Conservation (phyloP, 768 basidiomycete genomes). For the Pleurotus cornucopiae region DNA sequence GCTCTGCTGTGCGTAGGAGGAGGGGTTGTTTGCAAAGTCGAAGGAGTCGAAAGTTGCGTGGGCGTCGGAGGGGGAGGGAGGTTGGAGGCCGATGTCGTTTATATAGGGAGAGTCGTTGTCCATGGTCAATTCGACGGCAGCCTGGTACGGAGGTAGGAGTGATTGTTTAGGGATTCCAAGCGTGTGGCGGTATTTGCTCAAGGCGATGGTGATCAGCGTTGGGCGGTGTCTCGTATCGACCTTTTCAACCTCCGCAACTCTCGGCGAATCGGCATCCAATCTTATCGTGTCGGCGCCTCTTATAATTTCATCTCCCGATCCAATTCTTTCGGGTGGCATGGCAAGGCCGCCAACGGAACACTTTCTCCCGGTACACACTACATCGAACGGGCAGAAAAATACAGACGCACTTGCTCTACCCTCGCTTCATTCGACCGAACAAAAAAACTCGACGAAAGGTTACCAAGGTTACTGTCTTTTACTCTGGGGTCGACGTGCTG, state of each 20-base stretch:
- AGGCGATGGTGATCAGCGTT: background rate
- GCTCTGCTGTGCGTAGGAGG: constrained; percentile 32
- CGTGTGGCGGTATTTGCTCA: background rate
- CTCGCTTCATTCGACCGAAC: too few relatives aligned
- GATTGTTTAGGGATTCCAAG: background rate
- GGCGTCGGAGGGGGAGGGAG: constrained; percentile 19
- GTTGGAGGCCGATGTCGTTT: constrained; percentile 23
- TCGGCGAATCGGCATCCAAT: background rate
- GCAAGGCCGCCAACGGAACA: too few relatives aligned
- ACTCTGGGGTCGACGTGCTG: too few relatives aligned
- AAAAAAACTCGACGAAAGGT: too few relatives aligned
- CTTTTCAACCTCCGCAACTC: background rate
- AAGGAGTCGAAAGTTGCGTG: constrained; percentile 17
- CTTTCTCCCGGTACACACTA: too few relatives aligned
- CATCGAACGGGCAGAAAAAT: too few relatives aligned
- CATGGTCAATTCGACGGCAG: background rate
- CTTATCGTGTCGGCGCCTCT: background rate
- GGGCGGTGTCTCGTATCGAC: constrained; percentile 1
- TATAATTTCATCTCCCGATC: too few relatives aligned
- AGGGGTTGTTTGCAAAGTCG: constrained; percentile 20
- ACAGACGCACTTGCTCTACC: too few relatives aligned
- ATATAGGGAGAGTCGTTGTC: constrained; percentile 9
- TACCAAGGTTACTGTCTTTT: too few relatives aligned
- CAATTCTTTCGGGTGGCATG: too few relatives aligned
- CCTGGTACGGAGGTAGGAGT: background rate